Percentiles rank a stretch among this genome's conserved stretches.
Evolutionary conservation across 306 rosid genomes (phyloP).

Genomic region (Betula pendula): DNA sequence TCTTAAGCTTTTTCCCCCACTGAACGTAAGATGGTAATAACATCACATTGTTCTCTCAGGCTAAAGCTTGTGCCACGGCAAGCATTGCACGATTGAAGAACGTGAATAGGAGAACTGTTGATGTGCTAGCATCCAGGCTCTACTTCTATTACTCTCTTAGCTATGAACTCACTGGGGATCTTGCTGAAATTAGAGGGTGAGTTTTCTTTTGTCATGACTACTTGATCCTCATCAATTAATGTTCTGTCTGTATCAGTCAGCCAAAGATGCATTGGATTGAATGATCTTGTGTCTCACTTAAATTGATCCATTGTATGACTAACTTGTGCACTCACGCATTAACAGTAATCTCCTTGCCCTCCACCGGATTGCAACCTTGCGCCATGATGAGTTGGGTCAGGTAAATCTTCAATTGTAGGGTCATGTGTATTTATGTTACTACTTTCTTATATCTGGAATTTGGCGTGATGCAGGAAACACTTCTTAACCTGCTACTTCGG

Average conservation of each 20-base stretch:
- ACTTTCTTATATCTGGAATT: conserved; percentile 29
- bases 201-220: conserved; percentile 18
- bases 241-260: not conserved
- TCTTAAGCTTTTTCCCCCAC: not conserved
- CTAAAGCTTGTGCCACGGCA: conserved; percentile 84
- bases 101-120: conserved; percentile 84
- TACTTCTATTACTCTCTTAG: conserved; percentile 85
- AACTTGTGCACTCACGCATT: conserved; percentile 11
- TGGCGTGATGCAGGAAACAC: conserved; percentile 79
- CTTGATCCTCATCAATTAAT: not conserved
- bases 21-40: conserved; percentile 6
- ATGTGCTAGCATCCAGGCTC: conserved; percentile 86
- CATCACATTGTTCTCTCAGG: conserved; percentile 40
- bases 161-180: conserved; percentile 88
- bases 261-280: not conserved
- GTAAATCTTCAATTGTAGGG: conserved; percentile 39
- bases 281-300: not conserved
- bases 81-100: conserved; percentile 84
- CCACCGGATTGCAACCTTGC: conserved; percentile 91
- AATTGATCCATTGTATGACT: not conserved
- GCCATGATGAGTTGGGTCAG: conserved; percentile 99
- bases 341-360: conserved; percentile 83
- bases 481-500: conserved; percentile 86
- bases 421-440: conserved; percentile 1
- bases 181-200: conserved; percentile 93